Evolutionary conservation across 2,329 filamentous ascomycete genomes (phyloP), one percentile per base, ranked within the genome.

Genomic region (Exophiala mesophila): DNA sequence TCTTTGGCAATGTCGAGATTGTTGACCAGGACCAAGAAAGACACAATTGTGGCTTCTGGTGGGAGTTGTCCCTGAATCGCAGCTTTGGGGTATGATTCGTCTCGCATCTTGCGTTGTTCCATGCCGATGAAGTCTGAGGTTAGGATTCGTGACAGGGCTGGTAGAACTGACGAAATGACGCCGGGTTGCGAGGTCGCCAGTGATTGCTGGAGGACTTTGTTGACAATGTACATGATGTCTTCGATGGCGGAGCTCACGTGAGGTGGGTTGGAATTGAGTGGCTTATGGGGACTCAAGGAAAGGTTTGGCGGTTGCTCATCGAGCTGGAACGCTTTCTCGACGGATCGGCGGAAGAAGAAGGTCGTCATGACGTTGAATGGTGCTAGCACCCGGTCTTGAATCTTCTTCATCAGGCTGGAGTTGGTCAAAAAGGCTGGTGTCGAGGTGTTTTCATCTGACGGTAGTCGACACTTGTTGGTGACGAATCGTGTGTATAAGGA

Each of bases 201-300:
- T 0, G 88, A 85, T 52, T 90, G 83, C 52, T 94, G 84, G 5
- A 97, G 73, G 23, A 97, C 85, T 37, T 90, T 83, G 60, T 94
- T 94, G 60, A 95, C 86, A 56, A 98, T 96, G 66, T 97, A 98
- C 90, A 98, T 97, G 59, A 97, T 88, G 67, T 96, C 92, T 68
- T 98, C 92, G 6, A 98, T 89, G 0, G 90, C 89, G 2, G 89
- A 88, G 31, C 92, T 90, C 57, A 98, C 95, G 59, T 87, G 94
- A 1, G 92, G 92, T 2, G 88, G 78, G 55, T 88, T 88, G 44
- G 82, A 77, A 39, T 83, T 79, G 31, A 95, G 72, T 3, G 83
- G 73, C 57, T 76, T 85, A 57, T 76, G 82, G 30, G 83, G 72
- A 58, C 82, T 87, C 23, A 98, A 71, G 0, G 85, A 85, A 15